phyloP scores from a whole-genome alignment of 805 yeast genomes.

The Yarrowia sp. region DNA sequence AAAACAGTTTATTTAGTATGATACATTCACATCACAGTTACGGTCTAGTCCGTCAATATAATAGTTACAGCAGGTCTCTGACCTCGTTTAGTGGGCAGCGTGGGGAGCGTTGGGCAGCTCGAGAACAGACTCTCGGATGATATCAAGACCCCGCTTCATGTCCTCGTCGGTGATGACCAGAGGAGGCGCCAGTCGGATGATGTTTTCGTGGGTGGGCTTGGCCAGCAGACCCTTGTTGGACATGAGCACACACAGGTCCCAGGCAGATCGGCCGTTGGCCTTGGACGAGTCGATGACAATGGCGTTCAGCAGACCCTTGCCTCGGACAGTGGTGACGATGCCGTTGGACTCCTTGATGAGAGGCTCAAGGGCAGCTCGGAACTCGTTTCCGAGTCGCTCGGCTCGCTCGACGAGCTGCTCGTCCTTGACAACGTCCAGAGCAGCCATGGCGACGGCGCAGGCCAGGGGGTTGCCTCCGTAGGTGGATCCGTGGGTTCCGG shows the following conservation, averaged over 20 bases:
- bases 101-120: slow-evolving; percentile 41
- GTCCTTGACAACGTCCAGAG: slow-evolving; percentile 83
- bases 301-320: slow-evolving; percentile 84
- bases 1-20: no score
- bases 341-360: slow-evolving; percentile 42
- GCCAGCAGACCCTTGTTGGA: slow-evolving; percentile 87
- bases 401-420: slow-evolving; percentile 84
- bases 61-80: no score
- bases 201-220: slow-evolving; percentile 94
- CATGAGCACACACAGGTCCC: slow-evolving; percentile 93
- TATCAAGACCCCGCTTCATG: slow-evolving; percentile 72
- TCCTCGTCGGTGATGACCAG: slow-evolving; percentile 87
- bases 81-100: slow-evolving; percentile 22
- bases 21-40: no score
- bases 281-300: slow-evolving; percentile 83
- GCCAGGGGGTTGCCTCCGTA: slow-evolving; percentile 98
- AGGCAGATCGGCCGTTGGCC: slow-evolving; percentile 87
- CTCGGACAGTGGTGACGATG: slow-evolving; percentile 64
- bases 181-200: slow-evolving; percentile 95
- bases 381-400: slow-evolving; percentile 61
- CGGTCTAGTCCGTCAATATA: no score
- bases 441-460: slow-evolving; percentile 89
- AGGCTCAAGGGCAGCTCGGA: slow-evolving; percentile 49
- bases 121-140: slow-evolving; percentile 60
- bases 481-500: slow-evolving; percentile 97